phyloP scores from a whole-genome alignment of 202 grass and related monocot genomes.

The Elaeis oleifera region DNA sequence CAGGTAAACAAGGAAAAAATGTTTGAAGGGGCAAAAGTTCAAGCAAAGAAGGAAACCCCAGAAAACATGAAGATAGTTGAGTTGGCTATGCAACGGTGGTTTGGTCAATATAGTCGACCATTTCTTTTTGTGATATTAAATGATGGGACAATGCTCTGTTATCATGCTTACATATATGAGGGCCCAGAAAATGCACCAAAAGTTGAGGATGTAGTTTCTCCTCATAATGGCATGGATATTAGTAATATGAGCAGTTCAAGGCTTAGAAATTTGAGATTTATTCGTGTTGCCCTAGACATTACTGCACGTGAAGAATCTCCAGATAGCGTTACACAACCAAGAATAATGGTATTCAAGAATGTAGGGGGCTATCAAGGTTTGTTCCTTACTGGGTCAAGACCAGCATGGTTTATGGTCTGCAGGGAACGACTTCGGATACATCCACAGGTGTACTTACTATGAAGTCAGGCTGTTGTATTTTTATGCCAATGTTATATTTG shows the following conservation, averaged over 20 bases:
- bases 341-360: conserved; percentile 81
- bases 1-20: conserved; percentile 15
- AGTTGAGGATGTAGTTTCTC: conserved; percentile 23
- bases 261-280: conserved; percentile 80
- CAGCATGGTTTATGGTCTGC: conserved; percentile 89
- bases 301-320: conserved; percentile 52
- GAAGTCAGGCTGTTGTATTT: no score
- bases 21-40: conserved; percentile 28
- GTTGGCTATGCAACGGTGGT: conserved; percentile 90
- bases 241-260: conserved; percentile 40
- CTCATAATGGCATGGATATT: conserved; percentile 34
- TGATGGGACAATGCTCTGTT: conserved; percentile 87
- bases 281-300: conserved; percentile 51
- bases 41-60: conserved; percentile 51
- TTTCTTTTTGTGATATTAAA: conserved; percentile 79
- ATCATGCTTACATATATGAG: conserved; percentile 79
- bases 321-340: conserved; percentile 36
- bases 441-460: conserved; percentile 54
- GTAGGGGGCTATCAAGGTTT: conserved; percentile 87
- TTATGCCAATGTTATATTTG: no score
- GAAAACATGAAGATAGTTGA: conserved; percentile 61
- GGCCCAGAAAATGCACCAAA: conserved; percentile 30
- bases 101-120: conserved; percentile 60
- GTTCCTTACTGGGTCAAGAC: conserved; percentile 74
- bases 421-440: conserved; percentile 79